Evolutionary conservation across 2,329 filamentous ascomycete genomes (phyloP).

Genomic region (Hymenoscyphus salicellus): DNA sequence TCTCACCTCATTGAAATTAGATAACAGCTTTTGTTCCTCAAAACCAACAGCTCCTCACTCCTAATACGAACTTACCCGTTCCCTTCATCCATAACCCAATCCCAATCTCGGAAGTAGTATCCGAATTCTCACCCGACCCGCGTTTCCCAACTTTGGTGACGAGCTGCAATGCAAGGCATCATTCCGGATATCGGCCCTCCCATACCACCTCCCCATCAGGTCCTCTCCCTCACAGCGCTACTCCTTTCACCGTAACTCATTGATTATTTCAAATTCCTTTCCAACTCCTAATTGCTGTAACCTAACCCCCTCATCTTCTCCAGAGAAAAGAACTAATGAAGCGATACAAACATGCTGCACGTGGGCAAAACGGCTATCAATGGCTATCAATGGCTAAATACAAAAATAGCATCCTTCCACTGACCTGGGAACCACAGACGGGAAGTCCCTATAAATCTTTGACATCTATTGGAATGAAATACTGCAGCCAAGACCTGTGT

Average conservation of each 20-base stretch:
- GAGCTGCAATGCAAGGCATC: neutral
- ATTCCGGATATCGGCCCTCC: neutral
- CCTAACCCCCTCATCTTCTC: neutral
- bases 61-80: neutral
- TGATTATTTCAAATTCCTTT: neutral
- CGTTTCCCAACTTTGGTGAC: neutral
- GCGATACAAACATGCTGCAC: neutral
- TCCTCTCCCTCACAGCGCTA: neutral
- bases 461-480: neutral
- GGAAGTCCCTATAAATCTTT: too few species aligned
- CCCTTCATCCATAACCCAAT: neutral
- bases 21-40: too few species aligned
- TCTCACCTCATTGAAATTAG: too few species aligned
- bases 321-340: neutral
- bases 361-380: neutral
- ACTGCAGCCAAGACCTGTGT: neutral
- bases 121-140: neutral
- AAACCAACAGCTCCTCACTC: neutral
- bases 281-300: neutral
- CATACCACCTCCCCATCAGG: neutral
- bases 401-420: neutral
- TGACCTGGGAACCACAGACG: too few species aligned
- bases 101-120: neutral
- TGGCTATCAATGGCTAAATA: neutral
- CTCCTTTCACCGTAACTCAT: neutral